Evolutionary conservation across 2,329 filamentous ascomycete genomes (phyloP), one percentile per base, ranked within the genome.

Genomic region (Diaporthe ilicicola): DNA sequence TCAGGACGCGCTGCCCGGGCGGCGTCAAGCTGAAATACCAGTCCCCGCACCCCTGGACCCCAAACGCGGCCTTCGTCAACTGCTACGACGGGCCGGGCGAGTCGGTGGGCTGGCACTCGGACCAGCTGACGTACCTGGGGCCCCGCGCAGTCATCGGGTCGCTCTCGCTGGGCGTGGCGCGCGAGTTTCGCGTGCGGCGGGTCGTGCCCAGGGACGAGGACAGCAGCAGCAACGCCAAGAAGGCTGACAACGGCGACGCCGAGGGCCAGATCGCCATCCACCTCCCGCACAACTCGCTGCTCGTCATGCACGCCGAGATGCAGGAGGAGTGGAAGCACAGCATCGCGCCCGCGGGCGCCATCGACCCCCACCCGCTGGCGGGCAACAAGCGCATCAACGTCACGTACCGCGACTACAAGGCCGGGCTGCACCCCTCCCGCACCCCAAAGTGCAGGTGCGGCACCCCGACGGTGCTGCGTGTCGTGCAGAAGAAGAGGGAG

Each of bases 221-320:
- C 70, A 32, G 1, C 39, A 73, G 50, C 72, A 73, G 39, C 67
- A 80, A 82, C 42, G 77, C 80, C 73, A 80, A 78, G 19, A 9
- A 9, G 32, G 4, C 32, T 4, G 75, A 82, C 66, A 76, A 78
- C 39, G 74, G 51, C 50, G 92, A 96, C 74, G 86, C 88, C 0
- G 90, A 93, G 77, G 95, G 95, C 4, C 95, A 97, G 78, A 95
- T 98, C 71, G 91, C 94, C 1, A 96, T 98, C 53, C 94, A 98
- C 76, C 89, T 98, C 0, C 95, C 95, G 0, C 96, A 98, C 81
- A 98, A 98, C 80, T 97, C 94, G 0, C 87, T 98, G 0, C 86
- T 99, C 0, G 86, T 98, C 12, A 98, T 99, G 96, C 95, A 98
- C 77, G 95, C 95, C 0, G 94, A 97, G 78, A 98, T 97, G 94